Evolutionary conservation across 176 grass and related monocot genomes (phyloP).

Genomic region (Themeda triandra): DNA sequence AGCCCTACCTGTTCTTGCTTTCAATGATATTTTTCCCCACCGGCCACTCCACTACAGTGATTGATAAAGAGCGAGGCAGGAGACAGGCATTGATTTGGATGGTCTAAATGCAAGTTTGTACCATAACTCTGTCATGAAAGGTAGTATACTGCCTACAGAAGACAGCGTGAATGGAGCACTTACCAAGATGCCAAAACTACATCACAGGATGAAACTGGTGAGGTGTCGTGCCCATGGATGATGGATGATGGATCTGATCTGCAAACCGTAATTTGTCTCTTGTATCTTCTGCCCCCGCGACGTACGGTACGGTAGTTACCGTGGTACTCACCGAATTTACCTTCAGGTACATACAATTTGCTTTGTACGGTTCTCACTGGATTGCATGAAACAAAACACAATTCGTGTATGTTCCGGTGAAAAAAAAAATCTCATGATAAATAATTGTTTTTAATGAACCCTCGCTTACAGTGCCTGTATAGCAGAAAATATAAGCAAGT

Average conservation of each 20-base stretch:
- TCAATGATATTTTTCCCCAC: neutral
- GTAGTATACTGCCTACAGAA: neutral
- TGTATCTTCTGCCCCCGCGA: neutral
- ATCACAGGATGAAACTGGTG: neutral
- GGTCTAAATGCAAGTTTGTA: slow-evolving; percentile 19
- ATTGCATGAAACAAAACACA: neutral
- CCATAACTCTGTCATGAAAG: slow-evolving; percentile 10
- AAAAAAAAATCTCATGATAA: neutral
- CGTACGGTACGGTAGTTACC: neutral
- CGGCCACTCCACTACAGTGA: neutral
- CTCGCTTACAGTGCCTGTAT: no score
- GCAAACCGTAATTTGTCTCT: neutral
- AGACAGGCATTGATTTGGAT: slow-evolving; percentile 34
- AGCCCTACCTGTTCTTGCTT: slow-evolving; percentile 17
- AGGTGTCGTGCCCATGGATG: neutral
- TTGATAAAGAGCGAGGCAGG: neutral
- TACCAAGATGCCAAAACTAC: neutral
- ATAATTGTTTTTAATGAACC: neutral
- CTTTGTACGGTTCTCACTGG: neutral
- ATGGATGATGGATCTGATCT: neutral
- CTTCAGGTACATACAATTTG: neutral
- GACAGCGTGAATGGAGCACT: neutral
- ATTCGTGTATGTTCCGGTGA: neutral
- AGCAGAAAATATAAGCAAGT: no score
- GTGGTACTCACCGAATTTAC: neutral